Percentiles rank a stretch among this genome's conserved stretches.
phyloP scores from a whole-genome alignment of 208 protist genomes.

The Crithidia mellificae region DNA sequence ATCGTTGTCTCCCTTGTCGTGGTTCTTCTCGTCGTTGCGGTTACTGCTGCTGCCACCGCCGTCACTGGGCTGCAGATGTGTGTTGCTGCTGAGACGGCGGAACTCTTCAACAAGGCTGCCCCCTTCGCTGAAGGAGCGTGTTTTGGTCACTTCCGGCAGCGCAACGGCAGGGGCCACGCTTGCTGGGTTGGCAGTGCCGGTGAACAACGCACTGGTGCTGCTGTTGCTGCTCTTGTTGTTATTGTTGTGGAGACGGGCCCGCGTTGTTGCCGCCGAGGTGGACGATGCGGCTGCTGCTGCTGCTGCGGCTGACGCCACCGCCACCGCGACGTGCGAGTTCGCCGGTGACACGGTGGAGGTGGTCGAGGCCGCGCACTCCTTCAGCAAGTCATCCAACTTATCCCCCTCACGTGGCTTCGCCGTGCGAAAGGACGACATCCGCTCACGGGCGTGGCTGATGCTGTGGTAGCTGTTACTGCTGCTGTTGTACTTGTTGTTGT shows the following conservation, averaged over 20 bases:
- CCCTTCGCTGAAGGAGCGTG: background rate
- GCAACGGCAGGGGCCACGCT: background rate
- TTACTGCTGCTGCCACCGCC: background rate
- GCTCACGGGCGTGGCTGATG: background rate
- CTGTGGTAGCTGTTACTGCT: background rate
- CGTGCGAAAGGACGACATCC: background rate
- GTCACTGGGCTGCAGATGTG: background rate
- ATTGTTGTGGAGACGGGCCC: too few relatives aligned
- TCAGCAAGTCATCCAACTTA: background rate
- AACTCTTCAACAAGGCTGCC: constrained; percentile 6
- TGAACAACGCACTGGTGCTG: too few relatives aligned
- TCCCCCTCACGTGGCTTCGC: background rate
- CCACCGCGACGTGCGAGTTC: background rate
- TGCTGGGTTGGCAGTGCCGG: background rate
- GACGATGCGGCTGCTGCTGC: too few relatives aligned
- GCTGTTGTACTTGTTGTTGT: background rate
- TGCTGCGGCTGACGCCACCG: too few relatives aligned
- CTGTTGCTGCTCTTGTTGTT: too few relatives aligned
- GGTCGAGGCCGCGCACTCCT: background rate
- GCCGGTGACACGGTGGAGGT: background rate
- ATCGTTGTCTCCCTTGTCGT: too few relatives aligned
- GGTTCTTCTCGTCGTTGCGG: background rate
- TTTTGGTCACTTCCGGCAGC: background rate
- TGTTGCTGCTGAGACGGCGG: background rate
- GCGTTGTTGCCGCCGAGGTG: too few relatives aligned